These are phyloP conservation scores for Diplotaxis tenuifolia DNA, from an alignment of 345 rosid species.

Conservation along the genomic window DNA sequence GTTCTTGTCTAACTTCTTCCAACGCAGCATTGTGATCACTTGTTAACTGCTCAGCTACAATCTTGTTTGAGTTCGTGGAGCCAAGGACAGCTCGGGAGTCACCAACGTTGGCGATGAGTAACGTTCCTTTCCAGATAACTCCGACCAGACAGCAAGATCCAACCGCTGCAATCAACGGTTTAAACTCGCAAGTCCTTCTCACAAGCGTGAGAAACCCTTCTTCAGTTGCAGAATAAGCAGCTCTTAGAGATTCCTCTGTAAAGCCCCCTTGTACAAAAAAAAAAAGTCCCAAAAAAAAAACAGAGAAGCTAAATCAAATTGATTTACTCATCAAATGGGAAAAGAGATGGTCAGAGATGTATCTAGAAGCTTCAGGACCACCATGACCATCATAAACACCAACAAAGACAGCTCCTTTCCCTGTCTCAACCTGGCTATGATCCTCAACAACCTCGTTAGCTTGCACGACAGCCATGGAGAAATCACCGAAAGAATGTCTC, in stretches of 20 bases:
- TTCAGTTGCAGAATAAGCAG: conserved; percentile 79
- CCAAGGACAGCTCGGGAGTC: conserved; percentile 96
- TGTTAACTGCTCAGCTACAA: conserved; percentile 81
- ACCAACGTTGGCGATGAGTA: conserved; percentile 83
- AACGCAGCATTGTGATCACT: conserved; percentile 80
- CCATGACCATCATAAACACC: conserved; percentile 98
- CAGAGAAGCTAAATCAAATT: too few relatives aligned
- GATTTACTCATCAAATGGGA: conserved; percentile 62
- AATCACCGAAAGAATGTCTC: conserved; percentile 73
- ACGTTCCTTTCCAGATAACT: conserved; percentile 75
- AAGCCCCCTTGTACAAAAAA: conserved; percentile 51
- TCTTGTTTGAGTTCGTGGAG: conserved; percentile 54
- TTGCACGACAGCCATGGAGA: conserved; percentile 82
- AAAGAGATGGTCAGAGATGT: conserved; percentile 77
- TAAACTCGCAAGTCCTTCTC: conserved; percentile 56
- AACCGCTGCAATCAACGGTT: conserved; percentile 79
- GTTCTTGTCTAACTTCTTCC: conserved; percentile 92
- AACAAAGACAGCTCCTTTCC: conserved; percentile 60
- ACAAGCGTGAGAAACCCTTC: conserved; percentile 91
- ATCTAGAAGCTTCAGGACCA: conserved; percentile 88
- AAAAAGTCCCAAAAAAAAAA: too few relatives aligned
- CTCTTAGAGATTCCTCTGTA: conserved; percentile 66
- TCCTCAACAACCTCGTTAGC: conserved; percentile 88
- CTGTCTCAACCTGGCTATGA: conserved; percentile 84
- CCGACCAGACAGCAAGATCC: conserved; percentile 97